Base-by-base conservation (phyloP, 805 yeast genomes). In the Candida tallmaniae region DNA sequence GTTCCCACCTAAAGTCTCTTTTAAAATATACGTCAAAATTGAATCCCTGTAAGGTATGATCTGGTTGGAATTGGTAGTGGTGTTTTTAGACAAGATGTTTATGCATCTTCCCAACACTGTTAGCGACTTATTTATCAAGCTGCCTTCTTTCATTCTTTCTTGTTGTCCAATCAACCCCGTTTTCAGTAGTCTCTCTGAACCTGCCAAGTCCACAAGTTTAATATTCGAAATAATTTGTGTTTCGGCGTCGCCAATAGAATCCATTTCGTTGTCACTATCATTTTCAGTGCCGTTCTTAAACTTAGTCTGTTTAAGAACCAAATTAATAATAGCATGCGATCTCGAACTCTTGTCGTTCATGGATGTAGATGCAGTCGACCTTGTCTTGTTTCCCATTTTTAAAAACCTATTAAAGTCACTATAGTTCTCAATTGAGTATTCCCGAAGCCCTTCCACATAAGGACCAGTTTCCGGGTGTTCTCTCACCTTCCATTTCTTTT, bases 1-100 rank as follows among this genome's bases (percentile, higher is more conserved):
- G 50, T 83, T 83, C 1, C 96, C 96, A 1, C 93, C 87, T 23
- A 86, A 60, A 39, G 76, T 78, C 45, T 83, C 90, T 48, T 79
- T 80, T 42, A 85, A 62, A 2, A 85, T 60, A 76, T 89, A 81
- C 0, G 95, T 85, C 35, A 85, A 60, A 0, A 71, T 65, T 0
- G 94, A 83, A 45, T 85, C 95, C 42, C 95, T 64, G 47, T 80
- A 82, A 0, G 90, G 90, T 11, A 76, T 56, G 5, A 62, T 51
- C 10, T 46, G 42, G 7, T 40, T 30, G 3, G 44, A 26, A 13
- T 27, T 19, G 2, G 26, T 22, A 9, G 23, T 16, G 1, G 56
- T 42, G 12, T 68, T 69, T 3, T 83, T 76, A 4, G 76, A 58
- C 17, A 73, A 51, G 2, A 63, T 42, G 28, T 69, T 68, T 25